Conservation (phyloP, 1,139 yeast species). For the Protomyces macrosporus region DNA sequence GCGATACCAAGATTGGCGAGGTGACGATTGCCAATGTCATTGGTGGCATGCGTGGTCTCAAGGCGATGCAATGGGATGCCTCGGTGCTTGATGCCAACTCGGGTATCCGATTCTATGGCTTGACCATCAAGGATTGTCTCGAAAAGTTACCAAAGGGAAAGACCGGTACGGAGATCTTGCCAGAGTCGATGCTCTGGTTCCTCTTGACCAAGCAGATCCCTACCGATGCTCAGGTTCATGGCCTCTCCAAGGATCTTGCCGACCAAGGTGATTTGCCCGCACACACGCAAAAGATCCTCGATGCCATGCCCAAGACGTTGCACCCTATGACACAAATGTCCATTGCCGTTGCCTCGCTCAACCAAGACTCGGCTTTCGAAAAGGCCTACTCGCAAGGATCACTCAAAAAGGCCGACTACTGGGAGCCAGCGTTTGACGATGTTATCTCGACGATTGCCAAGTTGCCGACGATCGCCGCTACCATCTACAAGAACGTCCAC, state of each 20-base stretch:
- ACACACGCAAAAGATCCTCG: slow-evolving; percentile 76
- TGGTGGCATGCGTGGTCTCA: slow-evolving; percentile 56
- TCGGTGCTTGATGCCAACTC: slow-evolving; percentile 50
- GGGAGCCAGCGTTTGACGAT: slow-evolving; percentile 66
- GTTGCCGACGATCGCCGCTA: slow-evolving; percentile 60
- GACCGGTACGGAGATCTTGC: slow-evolving; percentile 43
- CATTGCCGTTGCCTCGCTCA: slow-evolving; percentile 86
- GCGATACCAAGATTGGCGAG: slow-evolving; percentile 31
- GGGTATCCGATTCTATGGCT: slow-evolving; percentile 54
- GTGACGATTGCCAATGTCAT: slow-evolving; percentile 45
- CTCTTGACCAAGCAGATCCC: slow-evolving; percentile 66
- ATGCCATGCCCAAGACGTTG: slow-evolving; percentile 74
- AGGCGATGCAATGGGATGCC: slow-evolving; percentile 52
- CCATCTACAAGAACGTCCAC: slow-evolving; percentile 62
- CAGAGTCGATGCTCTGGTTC: slow-evolving; percentile 90
- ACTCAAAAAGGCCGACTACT: slow-evolving; percentile 44
- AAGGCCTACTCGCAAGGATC: slow-evolving; percentile 84
- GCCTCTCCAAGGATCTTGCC: slow-evolving; percentile 75
- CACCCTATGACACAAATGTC: slow-evolving; percentile 98
- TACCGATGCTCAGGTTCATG: slow-evolving; percentile 65
- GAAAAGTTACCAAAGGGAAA: slow-evolving; percentile 43
- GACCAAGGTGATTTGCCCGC: slow-evolving; percentile 77
- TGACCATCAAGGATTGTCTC: slow-evolving; percentile 51
- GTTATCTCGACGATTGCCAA: slow-evolving; percentile 59
- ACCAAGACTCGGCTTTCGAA: slow-evolving; percentile 84